phyloP scores from a whole-genome alignment of 441 rosid genomes.

The Erodium moschatum region DNA sequence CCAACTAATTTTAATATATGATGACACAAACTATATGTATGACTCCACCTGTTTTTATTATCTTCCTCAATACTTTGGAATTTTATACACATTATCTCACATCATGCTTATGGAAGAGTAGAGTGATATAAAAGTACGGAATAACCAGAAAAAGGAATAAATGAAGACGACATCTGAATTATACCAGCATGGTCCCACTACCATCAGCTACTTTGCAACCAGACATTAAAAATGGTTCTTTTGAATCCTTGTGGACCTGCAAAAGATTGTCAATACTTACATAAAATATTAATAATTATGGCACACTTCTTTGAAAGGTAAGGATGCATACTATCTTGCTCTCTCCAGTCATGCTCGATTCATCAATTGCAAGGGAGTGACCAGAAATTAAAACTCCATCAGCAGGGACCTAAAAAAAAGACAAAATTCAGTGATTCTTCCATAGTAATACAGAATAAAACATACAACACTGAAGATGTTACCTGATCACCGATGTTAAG shows the following conservation, averaged over 20 bases:
- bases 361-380: conserved; percentile 79
- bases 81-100: neutral
- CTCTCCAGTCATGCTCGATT: conserved; percentile 99
- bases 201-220: conserved; percentile 99
- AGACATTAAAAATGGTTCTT: conserved; percentile 81
- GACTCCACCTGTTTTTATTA: neutral
- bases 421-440: neutral
- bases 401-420: conserved; percentile 65
- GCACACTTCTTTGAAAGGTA: conserved; percentile 8
- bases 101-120: neutral
- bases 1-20: too few relatives aligned
- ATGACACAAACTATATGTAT: neutral
- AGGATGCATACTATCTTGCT: conserved; percentile 64
- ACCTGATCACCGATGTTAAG: conserved; percentile 95
- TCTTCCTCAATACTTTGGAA: neutral
- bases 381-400: conserved; percentile 79
- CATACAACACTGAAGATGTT: conserved; percentile 15
- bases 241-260: conserved; percentile 65
- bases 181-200: conserved; percentile 88
- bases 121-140: neutral
- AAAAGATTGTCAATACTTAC: conserved; percentile 13
- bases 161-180: conserved; percentile 6
- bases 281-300: conserved; percentile 14
- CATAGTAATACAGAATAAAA: neutral
- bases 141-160: neutral